Percentiles rank a stretch among this genome's conserved stretches.
Conservation (phyloP, 2,329 filamentous ascomycete genomes). For the Nigrospora osmanthi region DNA sequence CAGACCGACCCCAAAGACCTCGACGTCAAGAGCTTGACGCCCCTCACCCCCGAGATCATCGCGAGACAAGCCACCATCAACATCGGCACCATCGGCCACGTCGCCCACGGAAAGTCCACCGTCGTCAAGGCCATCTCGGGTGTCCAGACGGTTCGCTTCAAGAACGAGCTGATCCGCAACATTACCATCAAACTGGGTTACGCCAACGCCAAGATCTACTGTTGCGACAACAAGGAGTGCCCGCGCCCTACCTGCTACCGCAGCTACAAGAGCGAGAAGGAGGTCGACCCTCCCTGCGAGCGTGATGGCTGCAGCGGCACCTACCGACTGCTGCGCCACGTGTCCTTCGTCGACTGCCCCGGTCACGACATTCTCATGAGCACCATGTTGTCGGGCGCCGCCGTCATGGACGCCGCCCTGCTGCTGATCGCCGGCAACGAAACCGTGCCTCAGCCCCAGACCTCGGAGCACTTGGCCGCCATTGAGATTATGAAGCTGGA, state of each 20-base stretch:
- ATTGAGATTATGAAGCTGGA: conserved; percentile 99
- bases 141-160: conserved; percentile 98
- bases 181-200: conserved; percentile 99
- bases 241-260: conserved; percentile 91
- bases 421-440: conserved; percentile 97
- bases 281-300: conserved; percentile 93
- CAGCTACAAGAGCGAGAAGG: conserved; percentile 98
- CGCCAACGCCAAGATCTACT: conserved; percentile 98
- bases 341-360: conserved; percentile 97
- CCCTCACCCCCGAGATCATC: conserved; percentile 93
- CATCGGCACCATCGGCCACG: conserved; percentile 96
- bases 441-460: conserved; percentile 96
- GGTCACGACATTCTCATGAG: conserved; percentile 99
- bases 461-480: conserved; percentile 94
- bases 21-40: conserved; percentile 71
- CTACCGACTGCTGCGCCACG: conserved; percentile 83
- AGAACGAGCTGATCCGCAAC: conserved; percentile 98
- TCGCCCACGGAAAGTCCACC: conserved; percentile 97
- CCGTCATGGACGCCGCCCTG: conserved; percentile 97
- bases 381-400: conserved; percentile 98
- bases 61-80: conserved; percentile 97
- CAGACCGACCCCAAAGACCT: conserved; percentile 90
- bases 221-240: conserved; percentile 88
- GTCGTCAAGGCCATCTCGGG: conserved; percentile 99
- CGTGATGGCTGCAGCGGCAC: conserved; percentile 82